These are phyloP conservation scores for Acanthamoeba triangularis DNA, from an alignment of 208 protist genomes.

Conservation along the genomic window DNA sequence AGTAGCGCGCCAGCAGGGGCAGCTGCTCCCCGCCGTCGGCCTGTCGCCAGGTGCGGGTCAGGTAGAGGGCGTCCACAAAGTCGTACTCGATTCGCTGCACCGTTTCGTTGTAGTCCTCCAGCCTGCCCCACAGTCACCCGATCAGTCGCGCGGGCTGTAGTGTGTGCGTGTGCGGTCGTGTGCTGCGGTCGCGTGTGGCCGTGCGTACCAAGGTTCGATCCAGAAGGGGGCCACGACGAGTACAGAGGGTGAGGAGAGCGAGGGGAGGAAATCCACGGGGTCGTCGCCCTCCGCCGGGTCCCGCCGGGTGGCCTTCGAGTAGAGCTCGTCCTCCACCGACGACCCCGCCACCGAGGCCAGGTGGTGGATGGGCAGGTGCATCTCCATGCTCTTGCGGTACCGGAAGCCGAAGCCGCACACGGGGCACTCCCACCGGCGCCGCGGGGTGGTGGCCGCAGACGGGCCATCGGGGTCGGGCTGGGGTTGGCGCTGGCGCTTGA, in stretches of 20 bases:
- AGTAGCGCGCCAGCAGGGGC: not conserved
- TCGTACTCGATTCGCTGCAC: slow-evolving; percentile 1
- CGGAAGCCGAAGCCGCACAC: slow-evolving; percentile 15
- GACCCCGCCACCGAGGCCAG: not conserved
- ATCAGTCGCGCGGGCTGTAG: not conserved
- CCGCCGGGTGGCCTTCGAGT: not conserved
- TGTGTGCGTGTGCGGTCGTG: not conserved
- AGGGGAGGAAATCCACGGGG: not conserved
- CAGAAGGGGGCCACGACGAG: slow-evolving; percentile 17
- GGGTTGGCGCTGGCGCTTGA: not conserved
- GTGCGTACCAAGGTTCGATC: slow-evolving; percentile 24
- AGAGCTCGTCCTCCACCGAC: not conserved
- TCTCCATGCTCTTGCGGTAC: not conserved
- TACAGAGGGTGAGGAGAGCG: not conserved
- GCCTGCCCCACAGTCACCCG: not conserved
- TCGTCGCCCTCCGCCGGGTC: not conserved
- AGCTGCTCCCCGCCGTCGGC: not conserved
- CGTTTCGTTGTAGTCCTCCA: not conserved
- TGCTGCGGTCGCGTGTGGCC: not conserved
- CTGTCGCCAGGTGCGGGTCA: not conserved
- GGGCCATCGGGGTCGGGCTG: not conserved
- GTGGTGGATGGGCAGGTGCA: not conserved
- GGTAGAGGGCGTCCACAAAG: not conserved
- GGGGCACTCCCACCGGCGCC: not conserved
- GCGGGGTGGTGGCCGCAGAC: too few species aligned